phyloP scores from a whole-genome alignment of 2,329 filamentous ascomycete species.

The Aulographum hederae region DNA sequence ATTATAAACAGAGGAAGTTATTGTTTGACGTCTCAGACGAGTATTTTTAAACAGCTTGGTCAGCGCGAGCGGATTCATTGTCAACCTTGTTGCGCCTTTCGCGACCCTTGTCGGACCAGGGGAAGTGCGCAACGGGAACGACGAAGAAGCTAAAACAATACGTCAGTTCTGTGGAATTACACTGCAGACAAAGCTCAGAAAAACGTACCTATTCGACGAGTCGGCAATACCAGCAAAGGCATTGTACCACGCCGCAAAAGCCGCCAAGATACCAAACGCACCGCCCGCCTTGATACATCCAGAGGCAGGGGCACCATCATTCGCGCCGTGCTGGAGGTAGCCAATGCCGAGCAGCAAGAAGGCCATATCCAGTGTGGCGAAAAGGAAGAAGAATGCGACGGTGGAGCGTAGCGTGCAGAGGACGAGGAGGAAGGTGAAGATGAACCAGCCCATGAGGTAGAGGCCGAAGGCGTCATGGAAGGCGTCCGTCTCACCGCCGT shows the following conservation, averaged over 20 bases:
- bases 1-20: no score
- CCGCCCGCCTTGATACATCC: slow-evolving; percentile 32
- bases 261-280: slow-evolving; percentile 32
- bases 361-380: slow-evolving; percentile 38
- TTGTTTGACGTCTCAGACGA: no score
- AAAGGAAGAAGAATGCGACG: slow-evolving; percentile 36
- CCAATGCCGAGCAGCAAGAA: slow-evolving; percentile 39
- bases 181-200: not conserved
- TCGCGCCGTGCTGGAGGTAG: slow-evolving; percentile 27
- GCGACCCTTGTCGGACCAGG: slow-evolving; percentile 69
- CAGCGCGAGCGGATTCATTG: slow-evolving; percentile 20
- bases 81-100: slow-evolving; percentile 31
- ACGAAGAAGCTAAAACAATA: slow-evolving; percentile 58
- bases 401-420: slow-evolving; percentile 39
- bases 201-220: slow-evolving; percentile 26
- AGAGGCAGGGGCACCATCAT: slow-evolving; percentile 20
- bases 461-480: slow-evolving; percentile 37
- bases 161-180: slow-evolving; percentile 4
- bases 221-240: slow-evolving; percentile 37
- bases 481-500: slow-evolving; percentile 19
- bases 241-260: slow-evolving; percentile 36
- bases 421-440: slow-evolving; percentile 38
- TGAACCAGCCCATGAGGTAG: slow-evolving; percentile 41
- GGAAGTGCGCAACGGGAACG: slow-evolving; percentile 84
- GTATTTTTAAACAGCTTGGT: slow-evolving; percentile 9